Evolutionary conservation across 495 filamentous ascomycete genomes (phyloP), one percentile per base, ranked within the genome.

Genomic region (Hypoxylon perforatum): DNA sequence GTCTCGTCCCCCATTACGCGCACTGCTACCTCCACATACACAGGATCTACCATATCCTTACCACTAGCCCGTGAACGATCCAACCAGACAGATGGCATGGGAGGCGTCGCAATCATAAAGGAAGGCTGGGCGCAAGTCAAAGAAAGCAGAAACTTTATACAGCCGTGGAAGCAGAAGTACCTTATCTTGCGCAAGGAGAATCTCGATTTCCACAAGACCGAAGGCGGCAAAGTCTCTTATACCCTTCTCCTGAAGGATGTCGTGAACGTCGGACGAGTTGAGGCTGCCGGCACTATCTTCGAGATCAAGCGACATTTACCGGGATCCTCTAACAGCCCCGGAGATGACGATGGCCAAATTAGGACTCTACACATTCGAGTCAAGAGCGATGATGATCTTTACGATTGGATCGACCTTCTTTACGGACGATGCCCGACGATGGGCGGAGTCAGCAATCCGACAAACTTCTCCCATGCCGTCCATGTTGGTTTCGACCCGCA

Each of bases 371-470:
- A 92, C 22, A 93, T 96, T 65, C 91, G 91, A 73, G 91, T 98
- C 65, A 96, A 96, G 73, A 89, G 86, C 18, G 96, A 98, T 63
- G 94, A 96, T 67, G 95, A 99, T 65, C 87, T 97, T 35, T 99
- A 99, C 73, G 92, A 96, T 52, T 99, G 95, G 95, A 96, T 97
- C 59, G 95, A 99, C 75, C 91, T 91, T 75, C 95, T 99, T 64
- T 97, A 97, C 73, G 92, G 92, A 60, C 90, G 95, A 61, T 97
- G 93, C 73, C 95, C 95, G 1, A 94, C 92, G 47, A 97, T 97
- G 92, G 93, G 95, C 46, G 95, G 95, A 60, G 96, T 99, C 8
- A 97, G 94, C 79, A 97, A 97, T 76, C 95, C 95, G 3, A 97
- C 96, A 54, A 96, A 97, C 77, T 98, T 99, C 77, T 91, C 90